Base-by-base conservation (phyloP, 495 filamentous ascomycete genomes). In the Aspergillus steynii region DNA sequence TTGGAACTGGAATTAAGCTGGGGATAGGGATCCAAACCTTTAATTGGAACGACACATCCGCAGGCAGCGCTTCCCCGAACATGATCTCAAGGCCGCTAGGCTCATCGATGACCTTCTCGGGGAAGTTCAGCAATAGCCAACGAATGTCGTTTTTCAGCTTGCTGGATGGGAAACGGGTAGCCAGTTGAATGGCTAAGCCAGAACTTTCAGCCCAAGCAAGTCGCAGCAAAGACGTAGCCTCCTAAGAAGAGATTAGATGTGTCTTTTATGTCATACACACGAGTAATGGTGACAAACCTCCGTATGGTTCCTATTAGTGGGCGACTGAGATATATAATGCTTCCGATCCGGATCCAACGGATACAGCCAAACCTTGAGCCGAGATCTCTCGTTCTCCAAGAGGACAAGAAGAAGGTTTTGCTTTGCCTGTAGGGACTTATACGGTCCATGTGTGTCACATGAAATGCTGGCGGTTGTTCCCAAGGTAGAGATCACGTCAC, bases 161-260 rank as follows among this genome's bases (percentile, higher is more conserved):
- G 5, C 82, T 74, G 14, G 89, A 94, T 25, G 88, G 86, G 68
- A 96, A 97, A 50, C 96, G 86, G 46, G 82, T 82, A 4, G 83
- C 78, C 34, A 99, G 80, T 62, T 97, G 90, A 48, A 97, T 84
- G 26, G 93, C 93, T 56, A 99, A 75, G 27, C 88, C 86, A 29
- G 95, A 87, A 65, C 83, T 86, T 71, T 96, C 92, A 1, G 76
- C 64, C 96, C 96, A 99, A 9, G 96, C 96, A 50, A 92, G 88
- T 14, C 83, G 81, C 9, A 98, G 74, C 14, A 94, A 78, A 15
- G 82, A 77, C 29, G 83, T 62, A 32, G 62, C 59, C 56, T 75
- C 68, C 70, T 81, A 67, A 61, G 54, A 0, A 67, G 60, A 27
- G 53, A 59, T 61, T 61, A 71, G 29, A 51, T 46, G 8, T n/a